Conservation (phyloP, 805 yeast species). For the Candida sithepensis region DNA sequence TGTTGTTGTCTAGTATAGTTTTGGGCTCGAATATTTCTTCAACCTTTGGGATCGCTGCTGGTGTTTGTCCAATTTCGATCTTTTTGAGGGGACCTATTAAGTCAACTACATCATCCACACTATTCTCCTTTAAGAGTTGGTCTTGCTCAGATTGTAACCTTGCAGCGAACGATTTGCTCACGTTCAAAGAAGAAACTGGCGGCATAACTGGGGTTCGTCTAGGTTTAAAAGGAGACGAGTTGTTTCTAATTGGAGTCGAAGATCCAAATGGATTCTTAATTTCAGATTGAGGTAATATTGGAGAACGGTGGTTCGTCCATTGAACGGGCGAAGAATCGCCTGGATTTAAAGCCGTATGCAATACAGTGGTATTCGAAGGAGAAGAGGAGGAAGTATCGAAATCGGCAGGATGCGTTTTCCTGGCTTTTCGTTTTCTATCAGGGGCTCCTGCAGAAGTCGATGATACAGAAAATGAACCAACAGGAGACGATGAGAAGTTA, state of each 20-base stretch:
- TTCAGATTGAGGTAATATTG: slow-evolving; percentile 5
- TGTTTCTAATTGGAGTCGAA: slow-evolving; percentile 16
- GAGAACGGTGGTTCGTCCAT: background rate
- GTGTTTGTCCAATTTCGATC: background rate
- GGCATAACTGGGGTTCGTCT: slow-evolving; percentile 8
- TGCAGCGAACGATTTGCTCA: slow-evolving; percentile 14
- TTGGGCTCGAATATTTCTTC: too few species aligned
- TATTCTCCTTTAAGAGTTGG: too few species aligned
- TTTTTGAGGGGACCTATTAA: background rate
- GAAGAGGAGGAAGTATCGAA: too few species aligned
- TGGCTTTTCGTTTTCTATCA: slow-evolving; percentile 1
- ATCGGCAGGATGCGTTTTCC: too few species aligned
- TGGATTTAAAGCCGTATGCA: background rate
- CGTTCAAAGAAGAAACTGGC: slow-evolving; percentile 7
- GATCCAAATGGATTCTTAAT: slow-evolving; percentile 1
- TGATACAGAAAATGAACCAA: slow-evolving; percentile 1
- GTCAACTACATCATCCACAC: background rate
- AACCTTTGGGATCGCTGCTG: too few species aligned
- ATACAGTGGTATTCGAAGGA: too few species aligned
- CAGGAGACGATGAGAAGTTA: slow-evolving; percentile 22
- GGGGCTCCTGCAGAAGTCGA: background rate
- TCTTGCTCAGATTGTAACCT: slow-evolving; percentile 5
- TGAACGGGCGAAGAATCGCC: background rate
- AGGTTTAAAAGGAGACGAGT: slow-evolving; percentile 3
- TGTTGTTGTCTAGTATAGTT: too few species aligned